Percentiles rank a stretch among this genome's conserved stretches.
Evolutionary conservation across 805 yeast genomes (phyloP).

Genomic region (Lipomyces sp.): DNA sequence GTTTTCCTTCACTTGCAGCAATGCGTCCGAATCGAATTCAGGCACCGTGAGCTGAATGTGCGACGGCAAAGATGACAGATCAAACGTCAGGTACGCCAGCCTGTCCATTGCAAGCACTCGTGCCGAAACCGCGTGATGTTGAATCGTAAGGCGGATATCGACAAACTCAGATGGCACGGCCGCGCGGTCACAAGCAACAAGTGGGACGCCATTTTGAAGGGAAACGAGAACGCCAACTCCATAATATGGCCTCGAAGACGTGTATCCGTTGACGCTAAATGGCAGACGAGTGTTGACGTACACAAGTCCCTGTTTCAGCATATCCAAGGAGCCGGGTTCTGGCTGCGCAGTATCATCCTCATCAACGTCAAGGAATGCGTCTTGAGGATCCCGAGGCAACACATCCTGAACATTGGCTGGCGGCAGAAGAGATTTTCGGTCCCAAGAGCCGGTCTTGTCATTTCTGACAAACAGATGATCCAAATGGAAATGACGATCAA

Average conservation of each 20-base stretch:
- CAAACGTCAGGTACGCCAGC: slow-evolving; percentile 22
- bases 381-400: neutral
- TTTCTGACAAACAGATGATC: slow-evolving; percentile 23
- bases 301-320: slow-evolving; percentile 20
- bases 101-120: slow-evolving; percentile 24
- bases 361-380: neutral
- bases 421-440: slow-evolving; percentile 5
- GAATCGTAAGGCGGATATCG: slow-evolving; percentile 27
- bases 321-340: slow-evolving; percentile 5
- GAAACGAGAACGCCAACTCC: slow-evolving; percentile 23
- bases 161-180: slow-evolving; percentile 25
- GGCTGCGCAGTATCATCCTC: slow-evolving; percentile 16
- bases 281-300: slow-evolving; percentile 26
- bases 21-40: slow-evolving; percentile 6
- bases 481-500: slow-evolving; percentile 28
- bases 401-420: neutral
- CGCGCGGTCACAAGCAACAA: slow-evolving; percentile 24
- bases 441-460: slow-evolving; percentile 27
- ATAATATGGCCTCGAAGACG: slow-evolving; percentile 20
- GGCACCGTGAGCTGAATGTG: slow-evolving; percentile 17
- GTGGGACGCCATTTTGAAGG: slow-evolving; percentile 13
- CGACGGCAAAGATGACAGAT: slow-evolving; percentile 13
- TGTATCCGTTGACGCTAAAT: slow-evolving; percentile 27
- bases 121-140: slow-evolving; percentile 20
- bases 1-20: slow-evolving; percentile 12